Evolutionary conservation across 108 stramenopile species (phyloP), one percentile per base, ranked within the genome.

Genomic region (Aurantiochytrium sp.): DNA sequence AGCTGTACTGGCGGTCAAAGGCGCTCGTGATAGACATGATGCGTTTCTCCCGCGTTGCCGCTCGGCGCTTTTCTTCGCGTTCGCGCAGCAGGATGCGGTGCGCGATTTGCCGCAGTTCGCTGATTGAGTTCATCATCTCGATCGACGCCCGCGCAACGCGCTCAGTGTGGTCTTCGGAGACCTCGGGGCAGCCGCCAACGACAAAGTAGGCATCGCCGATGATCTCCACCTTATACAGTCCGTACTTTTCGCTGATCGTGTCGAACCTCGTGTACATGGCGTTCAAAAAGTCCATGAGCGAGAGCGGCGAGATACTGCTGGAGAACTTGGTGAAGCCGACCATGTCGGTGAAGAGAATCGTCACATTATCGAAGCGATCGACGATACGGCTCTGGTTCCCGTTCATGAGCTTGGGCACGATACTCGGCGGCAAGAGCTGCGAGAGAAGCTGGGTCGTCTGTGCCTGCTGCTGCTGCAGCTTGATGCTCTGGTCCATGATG

Each of bases 131-230:
- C 52, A 88, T 31, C 88, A 89, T 87, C 55, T 50, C 89, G 5
- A 52, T 54, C 31, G 87, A 86, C 19, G 68, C 54, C 65, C 65
- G 45, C 37, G 34, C 88, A 0, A 52, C 86, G 59, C 89, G 45
- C 73, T 73, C 87, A 4, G 90, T 73, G 41, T 90, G 90, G 68
- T 88, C 90, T 36, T 55, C 53, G 21, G 15, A 6, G 2, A 41
- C 65, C 85, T 59, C 55, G 1, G 90, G 90, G 21, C 59, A 68
- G 30, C 90, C 90, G 19, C 87, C 85, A 3, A 90, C 90, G 42
- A 68, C 85, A 50, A 90, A 90, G 55, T 89, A 89, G 4, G 92
- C 92, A 68, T 92, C 92, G 30, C 92, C 92, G 19, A 92, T 92
- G 50, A 90, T 87, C 52, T 92, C 92, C 34, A 92, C 89, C 85